Base-by-base conservation (phyloP, 1,139 yeast species). In the Candida pseudoviswanathii region DNA sequence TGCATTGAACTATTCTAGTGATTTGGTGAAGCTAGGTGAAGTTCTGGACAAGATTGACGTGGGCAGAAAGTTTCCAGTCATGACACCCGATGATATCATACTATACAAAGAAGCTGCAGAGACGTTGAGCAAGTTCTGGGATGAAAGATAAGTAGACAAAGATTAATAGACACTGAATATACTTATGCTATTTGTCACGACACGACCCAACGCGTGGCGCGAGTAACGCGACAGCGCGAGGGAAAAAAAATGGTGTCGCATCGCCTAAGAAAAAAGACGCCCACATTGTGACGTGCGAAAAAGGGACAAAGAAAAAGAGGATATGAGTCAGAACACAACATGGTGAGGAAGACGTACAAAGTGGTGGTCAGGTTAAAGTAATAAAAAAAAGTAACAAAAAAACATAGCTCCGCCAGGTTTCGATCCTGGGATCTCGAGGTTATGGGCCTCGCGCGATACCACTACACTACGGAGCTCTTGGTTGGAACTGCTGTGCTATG, bases 11-110 rank as follows among this genome's bases (percentile, higher is more conserved):
- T 73, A 59, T 50, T 49, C 67, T 37, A 52, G 54, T 2, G 54
- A 52, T 1, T 59, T 73, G 38, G 61, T 62, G 0, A 49, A 53
- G 8, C 55, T 73, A 31, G 79, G 78, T 10, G 51, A 58, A 11
- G 57, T 65, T n/a, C 54, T 62, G n/a, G 58, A 52, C 2, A 51
- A 54, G 22, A 21, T 44, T 2, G 49, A 50, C 27, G 45, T 47
- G 6, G 79, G 78, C 1, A 59, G 78, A 49, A 57, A 60, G 25
- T 74, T 73, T 54, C 78, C 78, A 2, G 52, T 46, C 0, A 56
- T 70, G 9, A 59, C 65, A 3, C 59, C 56, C 2, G 67, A 62
- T 4, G 77, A 75, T 45, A 45, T 61, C 3, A 51, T 44, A 8
- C 52, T 51, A n/a, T 63, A 63, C 39, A 54, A 43, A 27, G 56